Base-by-base conservation (phyloP, 1,139 yeast genomes). In the Saccharomyces hybrid region DNA sequence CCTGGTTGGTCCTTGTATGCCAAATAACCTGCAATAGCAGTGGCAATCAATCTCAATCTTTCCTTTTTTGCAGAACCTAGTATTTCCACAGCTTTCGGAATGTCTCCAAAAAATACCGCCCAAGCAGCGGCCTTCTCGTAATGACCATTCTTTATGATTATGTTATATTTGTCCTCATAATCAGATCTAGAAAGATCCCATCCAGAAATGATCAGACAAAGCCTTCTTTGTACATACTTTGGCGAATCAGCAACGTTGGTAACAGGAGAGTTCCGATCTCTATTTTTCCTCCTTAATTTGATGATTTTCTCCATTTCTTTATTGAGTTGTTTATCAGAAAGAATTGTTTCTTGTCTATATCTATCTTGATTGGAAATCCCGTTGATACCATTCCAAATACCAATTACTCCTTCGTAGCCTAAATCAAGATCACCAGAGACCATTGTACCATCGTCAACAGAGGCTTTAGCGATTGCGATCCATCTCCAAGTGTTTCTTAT, bases 101-200 rank as follows among this genome's bases (percentile, higher is more conserved):
- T 87, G 68, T 90, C 88, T 1, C 96, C 97, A 67, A 89, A 95
- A 70, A 93, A 93, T 0, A 90, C 93, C 0, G 98, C 97, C 96
- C 97, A 89, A 0, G 96, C 98, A 0, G 98, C 99, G 0, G 99
- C 98, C 66, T 93, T 85, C 59, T 89, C 96, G 57, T 80, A 80
- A 58, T 81, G 79, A 0, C 89, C 93, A 28, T 75, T 71, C 0
- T 74, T 70, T 29, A 85, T 80, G 48, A 91, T 75, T 47, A 77
- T 75, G 38, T 75, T 73, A 50, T 88, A 78, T 60, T 86, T 83
- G 49, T 79, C 83, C 56, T 90, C 96, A 59, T 90, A 78, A 63
- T 89, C 96, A 14, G 80, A 75, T 28, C 81, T 80, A 1, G 91
- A 85, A 64, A 88, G 83, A 65, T 88, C 90, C 96, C 97, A 91